Evolutionary conservation across 1,284 basidiomycete genomes (phyloP).

Genomic region (Moesziomyces globuligerus): DNA sequence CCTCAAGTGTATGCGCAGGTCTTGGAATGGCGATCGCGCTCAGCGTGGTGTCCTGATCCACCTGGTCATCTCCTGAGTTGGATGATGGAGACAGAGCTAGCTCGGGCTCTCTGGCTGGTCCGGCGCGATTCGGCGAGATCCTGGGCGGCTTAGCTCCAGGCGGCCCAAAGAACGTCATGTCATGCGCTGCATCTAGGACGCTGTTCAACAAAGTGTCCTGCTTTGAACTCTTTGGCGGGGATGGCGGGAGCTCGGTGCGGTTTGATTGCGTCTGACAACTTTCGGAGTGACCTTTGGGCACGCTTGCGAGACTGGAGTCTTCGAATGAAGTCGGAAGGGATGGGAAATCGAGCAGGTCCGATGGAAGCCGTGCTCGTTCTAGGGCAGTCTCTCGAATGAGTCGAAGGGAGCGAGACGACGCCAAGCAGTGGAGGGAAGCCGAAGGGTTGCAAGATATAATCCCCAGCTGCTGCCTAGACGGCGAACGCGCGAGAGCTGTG

Average conservation of each 20-base stretch:
- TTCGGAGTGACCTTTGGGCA: no score
- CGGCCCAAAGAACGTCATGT: constrained; percentile 19
- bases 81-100: no score
- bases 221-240: neutral
- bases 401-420: constrained; percentile 18
- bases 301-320: no score
- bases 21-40: constrained; percentile 2
- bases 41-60: constrained; percentile 15
- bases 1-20: no score
- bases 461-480: neutral
- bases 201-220: neutral
- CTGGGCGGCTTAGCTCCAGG: constrained; percentile 7
- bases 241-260: no score
- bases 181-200: neutral
- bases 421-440: neutral
- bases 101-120: neutral
- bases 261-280: no score
- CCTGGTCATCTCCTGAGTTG: neutral
- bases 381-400: constrained; percentile 10
- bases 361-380: constrained; percentile 2
- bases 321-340: no score
- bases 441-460: neutral
- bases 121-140: neutral
- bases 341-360: constrained; percentile 7
- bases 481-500: neutral